Evolutionary conservation across 805 yeast species (phyloP).

Genomic region (Lachancea cidri): DNA sequence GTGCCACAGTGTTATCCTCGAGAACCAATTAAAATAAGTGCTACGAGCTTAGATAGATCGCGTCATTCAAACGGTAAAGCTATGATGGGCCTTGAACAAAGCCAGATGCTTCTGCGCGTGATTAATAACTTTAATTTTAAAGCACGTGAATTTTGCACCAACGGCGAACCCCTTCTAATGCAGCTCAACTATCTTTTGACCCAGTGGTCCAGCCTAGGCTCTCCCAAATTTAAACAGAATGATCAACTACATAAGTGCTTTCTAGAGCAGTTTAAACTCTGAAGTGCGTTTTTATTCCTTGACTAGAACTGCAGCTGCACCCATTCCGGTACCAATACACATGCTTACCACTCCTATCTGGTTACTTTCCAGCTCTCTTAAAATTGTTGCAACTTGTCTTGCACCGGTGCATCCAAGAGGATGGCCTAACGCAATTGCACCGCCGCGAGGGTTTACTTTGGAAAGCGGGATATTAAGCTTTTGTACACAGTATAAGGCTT

Average conservation of each 20-base stretch:
- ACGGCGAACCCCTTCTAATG: slow-evolving; percentile 15
- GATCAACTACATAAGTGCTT: slow-evolving; percentile 17
- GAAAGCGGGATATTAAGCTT: slow-evolving; percentile 59
- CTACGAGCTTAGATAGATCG: background rate
- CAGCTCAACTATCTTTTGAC: slow-evolving; percentile 24
- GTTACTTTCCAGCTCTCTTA: slow-evolving; percentile 73
- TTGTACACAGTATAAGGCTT: slow-evolving; percentile 72
- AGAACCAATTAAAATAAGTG: slow-evolving; percentile 17
- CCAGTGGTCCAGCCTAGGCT: slow-evolving; percentile 13
- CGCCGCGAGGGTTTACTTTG: slow-evolving; percentile 88
- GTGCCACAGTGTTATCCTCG: slow-evolving; percentile 27
- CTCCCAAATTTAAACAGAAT: slow-evolving; percentile 12
- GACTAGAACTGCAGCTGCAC: slow-evolving; percentile 85
- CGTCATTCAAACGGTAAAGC: background rate
- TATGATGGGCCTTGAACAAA: too few species aligned
- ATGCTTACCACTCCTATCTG: slow-evolving; percentile 88
- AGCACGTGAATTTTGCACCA: slow-evolving; percentile 12
- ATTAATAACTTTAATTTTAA: slow-evolving; percentile 22
- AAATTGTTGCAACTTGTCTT: slow-evolving; percentile 83
- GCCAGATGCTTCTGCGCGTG: slow-evolving; percentile 6
- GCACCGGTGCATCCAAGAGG: slow-evolving; percentile 91
- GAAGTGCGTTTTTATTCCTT: too few species aligned
- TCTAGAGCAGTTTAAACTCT: slow-evolving; percentile 10
- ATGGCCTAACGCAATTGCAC: slow-evolving; percentile 95
- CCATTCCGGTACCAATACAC: slow-evolving; percentile 99